Percentiles rank a stretch among this genome's conserved stretches.
These are phyloP conservation scores for Solanum stenotomum DNA, from an alignment of 257 asterid species.

Conservation along the genomic window DNA sequence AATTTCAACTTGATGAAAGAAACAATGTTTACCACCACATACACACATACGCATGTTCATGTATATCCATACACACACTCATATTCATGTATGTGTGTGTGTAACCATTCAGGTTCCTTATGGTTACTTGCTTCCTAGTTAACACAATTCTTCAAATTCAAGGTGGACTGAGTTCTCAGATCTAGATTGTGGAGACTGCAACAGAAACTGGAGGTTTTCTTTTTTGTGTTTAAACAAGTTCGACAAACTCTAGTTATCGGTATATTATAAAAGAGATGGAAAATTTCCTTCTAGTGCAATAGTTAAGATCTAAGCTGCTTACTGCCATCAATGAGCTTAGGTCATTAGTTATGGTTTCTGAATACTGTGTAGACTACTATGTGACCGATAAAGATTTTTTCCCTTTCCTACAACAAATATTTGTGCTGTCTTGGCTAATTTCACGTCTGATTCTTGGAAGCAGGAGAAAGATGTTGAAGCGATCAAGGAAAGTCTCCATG, in stretches of 20 bases:
- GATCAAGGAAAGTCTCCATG: slow-evolving; percentile 58
- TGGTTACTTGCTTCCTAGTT: neutral
- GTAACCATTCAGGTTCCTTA: neutral
- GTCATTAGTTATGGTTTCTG: neutral
- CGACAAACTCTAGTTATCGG: neutral
- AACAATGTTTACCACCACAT: neutral
- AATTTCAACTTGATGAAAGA: neutral
- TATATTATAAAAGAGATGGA: neutral
- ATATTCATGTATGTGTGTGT: neutral
- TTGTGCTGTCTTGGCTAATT: neutral
- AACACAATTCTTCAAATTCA: neutral
- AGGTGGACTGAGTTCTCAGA: neutral
- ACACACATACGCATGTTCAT: neutral
- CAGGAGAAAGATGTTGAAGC: slow-evolving; percentile 90
- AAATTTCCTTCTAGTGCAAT: neutral
- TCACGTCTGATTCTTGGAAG: slow-evolving; percentile 14
- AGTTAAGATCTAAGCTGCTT: neutral
- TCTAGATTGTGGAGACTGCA: neutral
- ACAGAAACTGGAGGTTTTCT: neutral
- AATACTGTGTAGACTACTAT: neutral
- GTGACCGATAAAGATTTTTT: neutral
- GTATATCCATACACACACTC: neutral
- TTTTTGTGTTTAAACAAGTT: neutral
- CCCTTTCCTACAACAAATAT: neutral
- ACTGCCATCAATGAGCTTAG: neutral